Percentiles rank a stretch among this genome's conserved stretches.
Conservation (phyloP, 768 basidiomycete genomes). For the Naematelia aurantialba region DNA sequence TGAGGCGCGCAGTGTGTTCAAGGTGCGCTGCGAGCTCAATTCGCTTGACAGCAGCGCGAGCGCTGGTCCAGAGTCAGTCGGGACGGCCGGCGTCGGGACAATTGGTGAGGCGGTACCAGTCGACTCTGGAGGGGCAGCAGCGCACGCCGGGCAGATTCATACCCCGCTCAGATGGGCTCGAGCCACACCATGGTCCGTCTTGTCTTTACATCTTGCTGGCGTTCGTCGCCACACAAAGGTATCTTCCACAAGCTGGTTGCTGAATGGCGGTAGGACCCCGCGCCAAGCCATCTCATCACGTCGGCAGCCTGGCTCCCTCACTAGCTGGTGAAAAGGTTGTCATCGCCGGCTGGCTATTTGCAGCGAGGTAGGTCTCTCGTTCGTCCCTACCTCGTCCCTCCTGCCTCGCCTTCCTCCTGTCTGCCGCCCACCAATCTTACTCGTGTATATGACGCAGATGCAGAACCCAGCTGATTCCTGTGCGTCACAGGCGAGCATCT, state of each 20-base stretch:
- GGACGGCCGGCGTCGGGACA: too few relatives aligned
- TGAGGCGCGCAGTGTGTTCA: not conserved
- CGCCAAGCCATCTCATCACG: conserved; percentile 58
- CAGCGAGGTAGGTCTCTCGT: conserved; percentile 62
- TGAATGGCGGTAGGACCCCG: conserved; percentile 31
- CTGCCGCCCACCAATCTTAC: not conserved
- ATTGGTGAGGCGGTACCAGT: not conserved
- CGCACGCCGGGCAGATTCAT: not conserved
- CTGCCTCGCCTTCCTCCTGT: not conserved
- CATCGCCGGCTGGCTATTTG: conserved; percentile 76
- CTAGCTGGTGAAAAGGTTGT: conserved; percentile 63
- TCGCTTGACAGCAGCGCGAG: too few relatives aligned
- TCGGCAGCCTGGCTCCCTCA: conserved; percentile 58
- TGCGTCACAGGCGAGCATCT: conserved; percentile 21
- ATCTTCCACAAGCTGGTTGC: too few relatives aligned
- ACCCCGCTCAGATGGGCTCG: conserved; percentile 7
- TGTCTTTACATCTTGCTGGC: not conserved
- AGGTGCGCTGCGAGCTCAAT: too few relatives aligned
- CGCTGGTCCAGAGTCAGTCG: too few relatives aligned
- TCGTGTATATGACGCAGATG: too few relatives aligned
- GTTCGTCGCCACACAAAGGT: too few relatives aligned
- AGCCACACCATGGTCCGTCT: conserved; percentile 24
- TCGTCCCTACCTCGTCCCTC: not conserved
- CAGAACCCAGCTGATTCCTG: not conserved
- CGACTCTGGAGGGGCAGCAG: not conserved